Evolutionary conservation across 2,329 filamentous ascomycete species (phyloP), one percentile per base, ranked within the genome.

Genomic region (Sarocladium oryzae): DNA sequence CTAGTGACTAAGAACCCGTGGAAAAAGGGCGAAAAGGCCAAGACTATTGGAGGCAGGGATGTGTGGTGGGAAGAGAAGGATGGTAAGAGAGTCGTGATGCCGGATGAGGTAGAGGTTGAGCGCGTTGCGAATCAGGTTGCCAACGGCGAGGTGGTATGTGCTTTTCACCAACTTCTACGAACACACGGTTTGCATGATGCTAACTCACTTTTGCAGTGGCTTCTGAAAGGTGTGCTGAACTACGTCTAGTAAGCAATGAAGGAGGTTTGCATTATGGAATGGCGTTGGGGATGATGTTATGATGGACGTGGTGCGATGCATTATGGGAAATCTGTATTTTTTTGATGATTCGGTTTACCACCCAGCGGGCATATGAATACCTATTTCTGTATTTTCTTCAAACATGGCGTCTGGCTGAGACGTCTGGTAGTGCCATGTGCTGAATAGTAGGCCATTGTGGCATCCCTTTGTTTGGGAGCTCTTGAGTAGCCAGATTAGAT

Each of bases 131-230:
- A 85, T 57, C 79, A 82, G 54, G 91, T 95, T 16, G 79, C 82
- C 3, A 99, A 97, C 64, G 93, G 93, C 3, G 88, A 97, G 69
- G 77, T 97, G 58, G 76, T 78, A 64, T 62, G 76, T 69, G 8
- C 13, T 30, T 7, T 7, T 30, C 9, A n/a, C 24, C 7, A 35
- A 10, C 16, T 40, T 38, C 13, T 26, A n/a, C 28, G 15, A n/a
- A 3, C 6, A 65, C 49, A 23, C 46, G 18, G 6, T 49, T 20
- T 21, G 21, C 13, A 3, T 32, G 5, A 15, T 48, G n/a, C 41
- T 38, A 36, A 56, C 46, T n/a, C n/a, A 21, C 11, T 16, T 9
- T 2, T 21, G 15, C 46, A 77, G 58, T 95, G 89, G 89, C 78
- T 91, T 33, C 63, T 81, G n/a, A 78, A 76, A 51, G 70, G 67